A percentile compares a stretch with the other conserved stretches of the same genome.
Evolutionary conservation across 1,284 basidiomycete genomes (phyloP).

Genomic region (Inonotus obliquus): DNA sequence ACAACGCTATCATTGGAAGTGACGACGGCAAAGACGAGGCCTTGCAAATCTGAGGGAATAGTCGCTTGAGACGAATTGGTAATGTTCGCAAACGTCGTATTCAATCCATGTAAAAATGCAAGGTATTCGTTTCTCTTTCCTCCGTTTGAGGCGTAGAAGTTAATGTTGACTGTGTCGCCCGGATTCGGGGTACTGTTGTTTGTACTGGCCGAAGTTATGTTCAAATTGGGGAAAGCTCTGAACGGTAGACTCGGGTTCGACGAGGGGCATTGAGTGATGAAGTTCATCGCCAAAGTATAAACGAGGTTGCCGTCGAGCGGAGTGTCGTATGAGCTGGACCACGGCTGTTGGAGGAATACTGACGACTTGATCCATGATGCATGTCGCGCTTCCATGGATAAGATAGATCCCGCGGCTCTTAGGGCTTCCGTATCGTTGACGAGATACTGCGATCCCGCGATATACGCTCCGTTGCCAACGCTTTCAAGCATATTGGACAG

Average conservation of each 20-base stretch:
- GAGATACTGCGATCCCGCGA: conserved; percentile 32
- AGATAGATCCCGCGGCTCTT: conserved; percentile 38
- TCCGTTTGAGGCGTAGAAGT: conserved; percentile 27
- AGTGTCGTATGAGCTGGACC: conserved; percentile 49
- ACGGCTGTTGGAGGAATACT: conserved; percentile 42
- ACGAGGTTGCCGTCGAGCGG: conserved; percentile 31
- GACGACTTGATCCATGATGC: conserved; percentile 48
- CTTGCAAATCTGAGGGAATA: conserved; percentile 23
- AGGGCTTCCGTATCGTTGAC: conserved; percentile 26
- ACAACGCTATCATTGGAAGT: conserved; percentile 20
- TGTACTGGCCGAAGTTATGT: conserved; percentile 21
- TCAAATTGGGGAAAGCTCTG: conserved; percentile 35
- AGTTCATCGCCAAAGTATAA: conserved; percentile 25
- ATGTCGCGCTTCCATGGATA: conserved; percentile 43
- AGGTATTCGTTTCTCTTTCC: conserved; percentile 28
- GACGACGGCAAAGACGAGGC: conserved; percentile 24
- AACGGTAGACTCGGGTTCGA: conserved; percentile 35
- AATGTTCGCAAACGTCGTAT: conserved; percentile 31
- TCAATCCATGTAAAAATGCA: conserved; percentile 36
- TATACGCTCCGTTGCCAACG: conserved; percentile 39
- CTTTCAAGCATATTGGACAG: conserved; percentile 39
- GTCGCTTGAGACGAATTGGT: conserved; percentile 26
- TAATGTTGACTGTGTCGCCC: conserved; percentile 27
- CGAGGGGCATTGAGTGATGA: conserved; percentile 35
- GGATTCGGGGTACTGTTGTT: background rate